These are phyloP conservation scores for Pythium brassicae DNA, from an alignment of 352 stramenopile genomes.

Conservation along the genomic window DNA sequence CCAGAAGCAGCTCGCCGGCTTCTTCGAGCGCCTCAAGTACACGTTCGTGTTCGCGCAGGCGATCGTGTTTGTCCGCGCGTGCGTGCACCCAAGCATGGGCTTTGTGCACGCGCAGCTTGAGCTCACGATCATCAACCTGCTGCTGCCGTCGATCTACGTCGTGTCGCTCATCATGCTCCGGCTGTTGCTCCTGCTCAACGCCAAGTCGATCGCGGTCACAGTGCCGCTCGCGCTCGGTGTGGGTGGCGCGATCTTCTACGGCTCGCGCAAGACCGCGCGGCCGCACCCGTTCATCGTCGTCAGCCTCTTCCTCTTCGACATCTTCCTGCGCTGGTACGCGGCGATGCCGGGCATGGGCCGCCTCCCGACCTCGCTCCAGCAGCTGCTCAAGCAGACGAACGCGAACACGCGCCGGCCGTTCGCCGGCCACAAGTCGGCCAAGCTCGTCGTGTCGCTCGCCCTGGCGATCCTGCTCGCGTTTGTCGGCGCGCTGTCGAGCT, in stretches of 20 bases:
- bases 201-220: conserved; percentile 38
- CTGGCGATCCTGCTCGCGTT: conserved; percentile 65
- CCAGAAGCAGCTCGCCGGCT: conserved; percentile 54
- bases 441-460: conserved; percentile 62
- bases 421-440: conserved; percentile 46
- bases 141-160: conserved; percentile 84
- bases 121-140: conserved; percentile 86
- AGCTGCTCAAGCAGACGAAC: conserved; percentile 61
- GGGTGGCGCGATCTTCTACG: conserved; percentile 46
- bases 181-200: conserved; percentile 58
- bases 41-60: conserved; percentile 75
- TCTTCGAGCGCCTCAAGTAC: conserved; percentile 81
- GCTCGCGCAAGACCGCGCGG: conserved; percentile 77
- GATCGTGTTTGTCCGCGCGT: conserved; percentile 77
- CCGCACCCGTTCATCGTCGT: conserved; percentile 74
- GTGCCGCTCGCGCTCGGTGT: conserved; percentile 47
- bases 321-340: conserved; percentile 50
- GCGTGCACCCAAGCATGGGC: conserved; percentile 76
- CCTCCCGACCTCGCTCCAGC: conserved; percentile 39
- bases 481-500: conserved; percentile 62
- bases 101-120: conserved; percentile 86
- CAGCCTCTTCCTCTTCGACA: conserved; percentile 73
- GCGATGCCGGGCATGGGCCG: conserved; percentile 42
- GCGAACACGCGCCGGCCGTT: conserved; percentile 34
- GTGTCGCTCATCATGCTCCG: conserved; percentile 76